Evolutionary conservation across 2,329 filamentous ascomycete genomes (phyloP).

Genomic region (Aspergillus fijiensis): DNA sequence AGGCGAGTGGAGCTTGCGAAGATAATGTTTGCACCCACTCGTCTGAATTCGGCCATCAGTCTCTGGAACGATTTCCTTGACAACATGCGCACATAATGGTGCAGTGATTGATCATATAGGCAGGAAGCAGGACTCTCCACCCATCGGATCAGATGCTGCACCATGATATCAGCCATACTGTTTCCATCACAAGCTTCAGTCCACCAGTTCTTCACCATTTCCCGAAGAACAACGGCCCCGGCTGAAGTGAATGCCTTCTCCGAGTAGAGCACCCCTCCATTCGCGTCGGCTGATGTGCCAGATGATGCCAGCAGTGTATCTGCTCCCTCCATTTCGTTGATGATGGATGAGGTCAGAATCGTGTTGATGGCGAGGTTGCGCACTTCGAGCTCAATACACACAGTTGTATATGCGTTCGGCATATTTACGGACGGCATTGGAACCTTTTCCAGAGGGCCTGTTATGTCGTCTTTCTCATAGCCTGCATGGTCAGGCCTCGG

Average conservation of each 20-base stretch:
- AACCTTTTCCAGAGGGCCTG: constrained; percentile 78
- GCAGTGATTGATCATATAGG: constrained; percentile 88
- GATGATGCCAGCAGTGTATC: constrained; percentile 84
- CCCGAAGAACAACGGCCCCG: constrained; percentile 82
- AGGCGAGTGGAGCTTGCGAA: constrained; percentile 88
- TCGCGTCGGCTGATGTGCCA: constrained; percentile 59
- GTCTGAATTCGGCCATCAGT: constrained; percentile 92
- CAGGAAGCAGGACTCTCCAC: constrained; percentile 91
- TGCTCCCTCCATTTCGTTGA: constrained; percentile 91
- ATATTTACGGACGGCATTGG: constrained; percentile 93
- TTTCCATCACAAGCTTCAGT: constrained; percentile 85
- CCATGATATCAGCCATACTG: constrained; percentile 94
- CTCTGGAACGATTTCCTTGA: constrained; percentile 95
- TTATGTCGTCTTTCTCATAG: constrained; percentile 87
- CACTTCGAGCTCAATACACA: constrained; percentile 92
- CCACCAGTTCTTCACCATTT: constrained; percentile 99
- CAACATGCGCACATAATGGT: constrained; percentile 99
- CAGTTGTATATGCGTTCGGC: constrained; percentile 88
- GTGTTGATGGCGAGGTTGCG: constrained; percentile 97
- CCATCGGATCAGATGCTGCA: constrained; percentile 96
- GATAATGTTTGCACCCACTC: constrained; percentile 92
- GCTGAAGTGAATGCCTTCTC: constrained; percentile 93
- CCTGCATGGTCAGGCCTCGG: constrained; percentile 91
- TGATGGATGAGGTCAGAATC: constrained; percentile 90
- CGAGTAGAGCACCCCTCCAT: constrained; percentile 71